Evolutionary conservation across 345 rosid species (phyloP), one percentile per base, ranked within the genome.

Genomic region (Salix udensis): DNA sequence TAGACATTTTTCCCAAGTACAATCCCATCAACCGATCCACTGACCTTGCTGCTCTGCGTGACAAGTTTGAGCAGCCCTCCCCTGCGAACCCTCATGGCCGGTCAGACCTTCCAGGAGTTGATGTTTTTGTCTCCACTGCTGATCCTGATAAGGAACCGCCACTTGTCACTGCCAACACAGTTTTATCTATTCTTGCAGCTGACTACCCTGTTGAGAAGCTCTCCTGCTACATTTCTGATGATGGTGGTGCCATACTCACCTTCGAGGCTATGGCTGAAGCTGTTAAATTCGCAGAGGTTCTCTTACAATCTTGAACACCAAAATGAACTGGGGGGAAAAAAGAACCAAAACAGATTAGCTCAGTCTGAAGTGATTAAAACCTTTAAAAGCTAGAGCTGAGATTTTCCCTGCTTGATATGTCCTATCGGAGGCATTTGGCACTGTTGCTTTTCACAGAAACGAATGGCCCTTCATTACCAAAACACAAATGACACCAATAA

Each of bases 231-330:
- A 92, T 94, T 70, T 94, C 98, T 0, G 98, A 94, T 9, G 98
- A 92, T 18, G 98, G 98, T 40, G 97, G 95, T 13, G 91, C 98
- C 40, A 88, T 91, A 48, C 91, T 94, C 82, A 94, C 91, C 21
- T 94, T 94, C 65, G 98, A 92, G 85, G 98, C 98, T 77, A 94
- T 94, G 98, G 98, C 97, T 37, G 97, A 92, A 85, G 94, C 98
- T 34, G 87, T 94, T 76, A 87, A 83, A 52, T 94, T 94, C 73
- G 94, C 96, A 1, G 93, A 94, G 90, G 90, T 88, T 31, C 18
- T 6, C 6, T 62, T 34, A 16, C 64, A 11, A 26, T 62, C 31
- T 40, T 61, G 16, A 64, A 21, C 15, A 26, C 39, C 68, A 65
- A 65, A 65, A 58, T 23, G 64, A 13, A 46, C 5, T 34, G 50